Percentiles rank a stretch among this genome's conserved stretches.
phyloP scores from a whole-genome alignment of 78 protist genomes.

The Planoprotostelium fungivorum region DNA sequence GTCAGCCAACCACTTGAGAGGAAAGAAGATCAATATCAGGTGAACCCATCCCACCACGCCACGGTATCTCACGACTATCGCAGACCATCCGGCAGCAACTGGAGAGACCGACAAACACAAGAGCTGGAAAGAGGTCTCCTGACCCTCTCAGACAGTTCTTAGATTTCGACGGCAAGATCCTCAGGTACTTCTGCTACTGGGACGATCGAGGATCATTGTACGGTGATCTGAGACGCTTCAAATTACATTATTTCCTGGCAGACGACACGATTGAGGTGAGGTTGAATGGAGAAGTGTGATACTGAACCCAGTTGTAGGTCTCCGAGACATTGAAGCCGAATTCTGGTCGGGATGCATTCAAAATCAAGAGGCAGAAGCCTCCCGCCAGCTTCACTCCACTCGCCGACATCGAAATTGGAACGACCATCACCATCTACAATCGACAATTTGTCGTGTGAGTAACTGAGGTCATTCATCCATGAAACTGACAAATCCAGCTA shows the following conservation, averaged over 20 bases:
- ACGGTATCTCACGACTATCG: background rate
- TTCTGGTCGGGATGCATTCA: slow-evolving; percentile 63
- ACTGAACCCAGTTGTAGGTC: background rate
- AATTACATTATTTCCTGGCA: slow-evolving; percentile 64
- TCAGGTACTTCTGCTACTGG: slow-evolving; percentile 73
- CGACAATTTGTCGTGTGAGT: background rate
- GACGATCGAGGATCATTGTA: slow-evolving; percentile 42
- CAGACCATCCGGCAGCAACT: background rate
- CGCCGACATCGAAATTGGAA: background rate
- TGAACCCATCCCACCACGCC: background rate
- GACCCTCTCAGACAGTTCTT: slow-evolving; percentile 26
- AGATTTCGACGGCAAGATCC: slow-evolving; percentile 62
- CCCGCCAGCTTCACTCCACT: background rate
- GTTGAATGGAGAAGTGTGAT: background rate
- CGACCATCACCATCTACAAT: background rate
- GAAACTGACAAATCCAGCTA: background rate
- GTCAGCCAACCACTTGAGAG: background rate
- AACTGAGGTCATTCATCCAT: too few species aligned
- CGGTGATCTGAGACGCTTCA: slow-evolving; percentile 49
- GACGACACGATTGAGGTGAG: slow-evolving; percentile 63
- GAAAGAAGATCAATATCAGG: slow-evolving; percentile 8
- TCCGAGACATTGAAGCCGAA: slow-evolving; percentile 26
- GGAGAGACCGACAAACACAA: background rate
- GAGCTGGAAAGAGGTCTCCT: background rate
- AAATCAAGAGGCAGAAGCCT: background rate